Evolutionary conservation across 129 eudicot species (phyloP).

Genomic region (Helianthus tuberosus): DNA sequence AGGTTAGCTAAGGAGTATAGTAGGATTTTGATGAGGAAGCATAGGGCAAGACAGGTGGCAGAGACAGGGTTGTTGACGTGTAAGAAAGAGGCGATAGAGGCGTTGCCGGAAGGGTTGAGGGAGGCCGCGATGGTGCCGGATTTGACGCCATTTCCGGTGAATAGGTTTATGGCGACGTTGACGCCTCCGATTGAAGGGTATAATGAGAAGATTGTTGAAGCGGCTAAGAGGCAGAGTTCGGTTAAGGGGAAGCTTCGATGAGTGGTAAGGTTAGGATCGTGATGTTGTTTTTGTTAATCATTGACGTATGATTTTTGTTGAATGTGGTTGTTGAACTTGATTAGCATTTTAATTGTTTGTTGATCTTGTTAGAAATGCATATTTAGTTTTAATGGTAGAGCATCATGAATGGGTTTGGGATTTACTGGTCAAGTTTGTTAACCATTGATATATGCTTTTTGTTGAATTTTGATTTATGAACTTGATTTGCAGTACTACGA

Average conservation of each 20-base stretch:
- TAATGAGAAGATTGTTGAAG: slow-evolving; percentile 62
- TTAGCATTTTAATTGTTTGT: too few species aligned
- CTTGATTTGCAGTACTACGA: not conserved
- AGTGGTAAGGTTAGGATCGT: slow-evolving; percentile 28
- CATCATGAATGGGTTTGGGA: too few species aligned
- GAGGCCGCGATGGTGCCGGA: slow-evolving; percentile 84
- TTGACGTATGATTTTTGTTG: too few species aligned
- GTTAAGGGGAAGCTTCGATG: slow-evolving; percentile 82
- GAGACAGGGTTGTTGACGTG: slow-evolving; percentile 63
- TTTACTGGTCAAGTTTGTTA: too few species aligned
- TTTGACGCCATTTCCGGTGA: slow-evolving; percentile 67
- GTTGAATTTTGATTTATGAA: slow-evolving; percentile 9
- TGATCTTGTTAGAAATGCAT: too few species aligned
- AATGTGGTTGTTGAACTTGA: too few species aligned
- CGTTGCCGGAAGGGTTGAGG: slow-evolving; percentile 76
- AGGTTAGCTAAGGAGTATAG: slow-evolving; percentile 90
- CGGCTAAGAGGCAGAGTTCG: slow-evolving; percentile 54
- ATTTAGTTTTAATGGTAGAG: too few species aligned
- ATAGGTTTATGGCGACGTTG: slow-evolving; percentile 73
- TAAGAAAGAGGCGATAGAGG: slow-evolving; percentile 89
- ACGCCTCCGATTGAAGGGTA: slow-evolving; percentile 97
- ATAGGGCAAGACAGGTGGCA: slow-evolving; percentile 83
- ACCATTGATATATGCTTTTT: not conserved
- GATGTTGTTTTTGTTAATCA: not conserved
- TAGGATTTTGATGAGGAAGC: slow-evolving; percentile 86